These are phyloP conservation scores for Allodekkera sacchari DNA, from an alignment of 805 yeast species.

Conservation along the genomic window DNA sequence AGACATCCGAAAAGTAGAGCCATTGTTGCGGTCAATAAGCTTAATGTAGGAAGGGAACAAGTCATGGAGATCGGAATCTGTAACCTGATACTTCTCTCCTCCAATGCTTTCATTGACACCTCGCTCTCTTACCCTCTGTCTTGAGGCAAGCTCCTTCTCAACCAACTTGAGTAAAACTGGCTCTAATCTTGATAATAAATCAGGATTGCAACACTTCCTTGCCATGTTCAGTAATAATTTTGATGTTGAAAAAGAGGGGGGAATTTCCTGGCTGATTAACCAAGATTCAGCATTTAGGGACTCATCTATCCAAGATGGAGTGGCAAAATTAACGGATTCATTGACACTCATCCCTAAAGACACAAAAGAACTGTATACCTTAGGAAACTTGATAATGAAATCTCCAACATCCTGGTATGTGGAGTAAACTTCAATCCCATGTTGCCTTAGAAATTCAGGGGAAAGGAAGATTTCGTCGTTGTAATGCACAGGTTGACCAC, in stretches of 20 bases:
- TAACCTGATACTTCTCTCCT: constrained; percentile 29
- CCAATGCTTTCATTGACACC: constrained; percentile 19
- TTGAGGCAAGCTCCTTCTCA: constrained; percentile 33
- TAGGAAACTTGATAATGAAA: constrained; percentile 49
- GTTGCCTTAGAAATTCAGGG: constrained; percentile 36
- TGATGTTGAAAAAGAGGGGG: constrained; percentile 47
- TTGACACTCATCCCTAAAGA: constrained; percentile 50
- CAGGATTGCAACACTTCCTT: constrained; percentile 32
- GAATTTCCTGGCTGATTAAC: constrained; percentile 36
- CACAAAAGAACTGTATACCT: constrained; percentile 39
- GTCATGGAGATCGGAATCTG: constrained; percentile 45
- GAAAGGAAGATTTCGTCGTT: constrained; percentile 41
- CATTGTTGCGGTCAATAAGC: constrained; percentile 17
- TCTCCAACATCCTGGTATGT: constrained; percentile 58
- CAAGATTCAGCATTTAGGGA: constrained; percentile 43
- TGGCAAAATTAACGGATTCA: constrained; percentile 52
- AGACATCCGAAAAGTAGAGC: constrained; percentile 24
- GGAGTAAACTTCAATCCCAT: constrained; percentile 40
- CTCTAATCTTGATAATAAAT: constrained; percentile 26
- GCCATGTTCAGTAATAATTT: constrained; percentile 40
- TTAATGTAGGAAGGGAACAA: constrained; percentile 49
- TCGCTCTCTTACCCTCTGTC: constrained; percentile 29
- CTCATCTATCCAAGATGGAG: constrained; percentile 44
- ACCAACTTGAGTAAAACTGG: constrained; percentile 27
- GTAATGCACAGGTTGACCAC: constrained; percentile 9